Base-by-base conservation (phyloP, 176 grass and related monocot species). In the Ananas comosus region DNA sequence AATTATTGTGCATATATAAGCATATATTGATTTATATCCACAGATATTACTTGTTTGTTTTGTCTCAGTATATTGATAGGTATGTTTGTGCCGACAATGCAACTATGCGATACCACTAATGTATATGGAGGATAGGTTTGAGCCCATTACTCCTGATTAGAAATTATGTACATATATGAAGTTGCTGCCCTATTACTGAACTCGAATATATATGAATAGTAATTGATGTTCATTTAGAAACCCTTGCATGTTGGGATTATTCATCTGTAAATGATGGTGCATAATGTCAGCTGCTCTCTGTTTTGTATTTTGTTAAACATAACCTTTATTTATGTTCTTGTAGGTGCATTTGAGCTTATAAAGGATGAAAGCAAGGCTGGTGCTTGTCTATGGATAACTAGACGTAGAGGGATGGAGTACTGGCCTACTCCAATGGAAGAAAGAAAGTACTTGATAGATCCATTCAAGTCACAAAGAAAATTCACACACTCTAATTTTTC, bases 351-450 rank as follows among this genome's bases (percentile, higher is more conserved):
- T 72, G 82, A 93, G 78, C 87, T 99, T 72, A 93, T 99, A 86
- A 65, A 80, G 75, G 90, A 99, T 77, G 94, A 93, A 67, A 99
- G 76, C 68, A 99, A 88, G 78, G 84, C 94, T 84, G 94, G 94
- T 80, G 84, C 87, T 68, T 93, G 94, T 85, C 75, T 99, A 65
- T 99, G 87, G 89, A 89, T 99, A 73, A 84, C 85, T 25, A 93
- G 86, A 23, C 81, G 89, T 48, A 90, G 78, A 88, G 94, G 94
- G 50, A 79, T 88, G 82, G 89, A 91, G 61, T 99, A 99, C 76
- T 93, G 90, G 94, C 94, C 89, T 66, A 70, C 94, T 51, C 68
- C 82, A 76, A 81, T 77, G 21, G 89, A 90, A 80, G 61, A 24
- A 80, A 81, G 69, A 69, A 90, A 86, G 63, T 99, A 93, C 83